Evolutionary conservation across 306 rosid genomes (phyloP), one percentile per base, ranked within the genome.

Genomic region (Lathyrus tuberosus): DNA sequence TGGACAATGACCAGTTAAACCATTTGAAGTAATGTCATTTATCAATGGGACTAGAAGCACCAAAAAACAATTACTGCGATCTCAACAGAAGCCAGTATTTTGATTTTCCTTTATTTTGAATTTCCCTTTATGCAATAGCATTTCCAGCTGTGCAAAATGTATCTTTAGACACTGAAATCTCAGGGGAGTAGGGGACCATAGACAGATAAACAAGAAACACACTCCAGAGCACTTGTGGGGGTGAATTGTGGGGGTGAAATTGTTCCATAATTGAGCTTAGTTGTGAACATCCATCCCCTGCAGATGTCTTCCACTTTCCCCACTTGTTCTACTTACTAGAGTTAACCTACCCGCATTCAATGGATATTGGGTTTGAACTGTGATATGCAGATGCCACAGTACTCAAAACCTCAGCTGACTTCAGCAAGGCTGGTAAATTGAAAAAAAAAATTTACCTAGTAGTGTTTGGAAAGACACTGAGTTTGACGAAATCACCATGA

Each of bases 141-240:
- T 76, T 80, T 76, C 84, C 88, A 84, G 87, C 87, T 79, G 80
- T 72, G 61, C 43, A 17, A 69, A 62, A 31, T 60, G 54, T 66
- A 31, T 72, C 75, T 42, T 56, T 38, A 26, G 81, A 70, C 79
- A 80, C 80, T 79, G 83, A 73, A 79, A 84, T 81, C 72, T 71
- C 77, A 81, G 70, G 71, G 77, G 69, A 74, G 84, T 44, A 69
- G 90, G 86, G 93, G 93, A 85, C 90, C 90, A 79, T 56, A 20
- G 64, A 77, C 80, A 75, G 76, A 73, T 68, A 75, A 71, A 62
- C 76, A 81, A 83, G 67, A 35, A 76, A 72, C 62, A 76, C 70
- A 79, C 58, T 78, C 74, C 59, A 82, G 86, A 84, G 82, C 64
- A 80, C 83, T 75, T 79, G 71, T 74, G 70, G 54, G 68, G 56